Evolutionary conservation across 768 basidiomycete species (phyloP).

Genomic region (Leucocoprinus birnbaumii): DNA sequence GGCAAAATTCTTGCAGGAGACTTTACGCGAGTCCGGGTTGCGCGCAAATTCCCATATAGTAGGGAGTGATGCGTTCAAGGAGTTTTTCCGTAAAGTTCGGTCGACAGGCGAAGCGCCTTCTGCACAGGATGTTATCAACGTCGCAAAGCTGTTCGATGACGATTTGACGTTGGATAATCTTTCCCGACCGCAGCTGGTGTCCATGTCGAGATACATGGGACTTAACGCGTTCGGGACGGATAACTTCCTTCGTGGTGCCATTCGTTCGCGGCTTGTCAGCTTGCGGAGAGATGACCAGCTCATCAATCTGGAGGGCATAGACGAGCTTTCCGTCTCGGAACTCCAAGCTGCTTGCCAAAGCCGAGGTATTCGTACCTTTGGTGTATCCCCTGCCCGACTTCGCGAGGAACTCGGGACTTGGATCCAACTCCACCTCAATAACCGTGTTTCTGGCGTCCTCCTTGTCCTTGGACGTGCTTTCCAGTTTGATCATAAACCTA

Average conservation of each 20-base stretch:
- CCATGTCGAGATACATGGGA: constrained; percentile 97
- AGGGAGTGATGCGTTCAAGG: constrained; percentile 94
- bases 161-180: constrained; percentile 98
- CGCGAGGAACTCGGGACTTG: constrained; percentile 90
- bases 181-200: constrained; percentile 95
- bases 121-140: constrained; percentile 83
- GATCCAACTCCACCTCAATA: constrained; percentile 89
- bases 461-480: constrained; percentile 94
- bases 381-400: constrained; percentile 83
- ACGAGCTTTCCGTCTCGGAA: constrained; percentile 87
- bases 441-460: constrained; percentile 90
- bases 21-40: constrained; percentile 89
- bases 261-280: constrained; percentile 78
- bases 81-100: constrained; percentile 98
- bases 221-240: constrained; percentile 99
- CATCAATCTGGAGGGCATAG: constrained; percentile 87
- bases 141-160: constrained; percentile 96
- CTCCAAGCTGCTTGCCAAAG: constrained; percentile 92
- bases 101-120: constrained; percentile 95
- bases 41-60: constrained; percentile 93
- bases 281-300: constrained; percentile 92
- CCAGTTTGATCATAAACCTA: constrained; percentile 79
- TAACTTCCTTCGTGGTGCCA: constrained; percentile 92
- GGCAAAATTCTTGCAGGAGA: constrained; percentile 99
- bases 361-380: constrained; percentile 87